A percentile compares a stretch with the other conserved stretches of the same genome.
These are phyloP conservation scores for Stachybotrys echinatus DNA, from an alignment of 2,329 filamentous ascomycete genomes.

Conservation along the genomic window DNA sequence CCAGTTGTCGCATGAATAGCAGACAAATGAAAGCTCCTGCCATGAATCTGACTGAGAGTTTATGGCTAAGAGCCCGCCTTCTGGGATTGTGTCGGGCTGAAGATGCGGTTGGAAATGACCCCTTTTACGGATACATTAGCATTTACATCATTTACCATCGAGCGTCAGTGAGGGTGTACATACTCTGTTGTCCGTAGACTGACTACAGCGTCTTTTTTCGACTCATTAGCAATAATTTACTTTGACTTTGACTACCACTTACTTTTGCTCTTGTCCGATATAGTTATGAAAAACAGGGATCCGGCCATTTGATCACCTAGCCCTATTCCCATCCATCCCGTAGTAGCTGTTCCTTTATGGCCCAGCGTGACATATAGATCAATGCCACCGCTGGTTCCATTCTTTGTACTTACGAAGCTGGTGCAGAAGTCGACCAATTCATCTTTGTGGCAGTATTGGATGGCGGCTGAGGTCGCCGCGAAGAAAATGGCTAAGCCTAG, in stretches of 20 bases:
- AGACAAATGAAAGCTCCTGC: background rate
- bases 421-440: background rate
- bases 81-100: background rate
- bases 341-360: background rate
- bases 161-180: background rate
- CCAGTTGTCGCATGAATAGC: background rate
- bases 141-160: background rate
- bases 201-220: background rate
- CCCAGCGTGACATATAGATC: background rate
- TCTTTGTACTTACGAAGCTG: background rate
- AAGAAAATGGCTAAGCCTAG: background rate
- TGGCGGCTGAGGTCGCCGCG: background rate
- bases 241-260: background rate
- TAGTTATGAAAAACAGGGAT: background rate
- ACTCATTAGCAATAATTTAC: background rate
- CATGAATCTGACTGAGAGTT: background rate
- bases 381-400: background rate
- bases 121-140: background rate
- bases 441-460: background rate
- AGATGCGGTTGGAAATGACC: background rate
- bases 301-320: background rate
- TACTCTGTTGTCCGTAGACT: background rate
- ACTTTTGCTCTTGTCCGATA: background rate
- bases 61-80: background rate
- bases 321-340: background rate